phyloP scores from a whole-genome alignment of 2,329 filamentous ascomycete genomes.

The Ceratocystis alfenasii region DNA sequence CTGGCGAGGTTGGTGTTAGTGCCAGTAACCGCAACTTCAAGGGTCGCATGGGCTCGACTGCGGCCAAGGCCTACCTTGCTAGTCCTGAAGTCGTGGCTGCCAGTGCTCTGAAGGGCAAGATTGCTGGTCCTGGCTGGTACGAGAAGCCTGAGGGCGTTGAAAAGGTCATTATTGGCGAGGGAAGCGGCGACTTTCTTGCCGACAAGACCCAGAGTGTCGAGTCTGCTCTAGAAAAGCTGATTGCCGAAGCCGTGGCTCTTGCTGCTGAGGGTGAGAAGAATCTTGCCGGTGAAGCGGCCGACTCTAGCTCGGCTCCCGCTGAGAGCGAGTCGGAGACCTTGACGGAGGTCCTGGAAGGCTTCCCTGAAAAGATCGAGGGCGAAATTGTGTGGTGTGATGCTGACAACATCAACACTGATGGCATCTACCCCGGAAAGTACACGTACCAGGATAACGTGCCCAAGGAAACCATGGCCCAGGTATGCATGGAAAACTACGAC shows the following conservation, averaged over 20 bases:
- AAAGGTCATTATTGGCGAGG: slow-evolving; percentile 59
- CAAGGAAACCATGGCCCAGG: slow-evolving; percentile 67
- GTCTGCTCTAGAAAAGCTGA: slow-evolving; percentile 58
- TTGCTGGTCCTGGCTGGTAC: slow-evolving; percentile 69
- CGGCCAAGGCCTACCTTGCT: slow-evolving; percentile 73
- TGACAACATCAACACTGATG: slow-evolving; percentile 78
- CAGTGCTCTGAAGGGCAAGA: slow-evolving; percentile 62
- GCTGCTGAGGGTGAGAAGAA: slow-evolving; percentile 43
- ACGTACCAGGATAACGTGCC: slow-evolving; percentile 83
- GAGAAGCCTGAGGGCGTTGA: slow-evolving; percentile 54
- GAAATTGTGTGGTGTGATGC: slow-evolving; percentile 82
- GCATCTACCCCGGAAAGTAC: slow-evolving; percentile 78
- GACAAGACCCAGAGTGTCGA: slow-evolving; percentile 55
- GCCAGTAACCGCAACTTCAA: slow-evolving; percentile 85
- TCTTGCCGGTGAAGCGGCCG: slow-evolving; percentile 28
- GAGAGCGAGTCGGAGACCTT: slow-evolving; percentile 30
- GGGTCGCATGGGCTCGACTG: slow-evolving; percentile 71
- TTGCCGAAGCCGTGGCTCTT: slow-evolving; percentile 54
- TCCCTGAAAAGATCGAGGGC: slow-evolving; percentile 69
- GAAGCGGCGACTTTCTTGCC: slow-evolving; percentile 51
- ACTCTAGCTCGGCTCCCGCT: slow-evolving; percentile 25
- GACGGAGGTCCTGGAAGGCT: slow-evolving; percentile 71
- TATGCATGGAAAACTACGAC: slow-evolving; percentile 94
- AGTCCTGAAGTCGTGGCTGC: slow-evolving; percentile 88
- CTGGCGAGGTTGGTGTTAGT: slow-evolving; percentile 74